These are phyloP conservation scores for Phaeotremella fagi DNA, from an alignment of 768 basidiomycete species.

Conservation along the genomic window DNA sequence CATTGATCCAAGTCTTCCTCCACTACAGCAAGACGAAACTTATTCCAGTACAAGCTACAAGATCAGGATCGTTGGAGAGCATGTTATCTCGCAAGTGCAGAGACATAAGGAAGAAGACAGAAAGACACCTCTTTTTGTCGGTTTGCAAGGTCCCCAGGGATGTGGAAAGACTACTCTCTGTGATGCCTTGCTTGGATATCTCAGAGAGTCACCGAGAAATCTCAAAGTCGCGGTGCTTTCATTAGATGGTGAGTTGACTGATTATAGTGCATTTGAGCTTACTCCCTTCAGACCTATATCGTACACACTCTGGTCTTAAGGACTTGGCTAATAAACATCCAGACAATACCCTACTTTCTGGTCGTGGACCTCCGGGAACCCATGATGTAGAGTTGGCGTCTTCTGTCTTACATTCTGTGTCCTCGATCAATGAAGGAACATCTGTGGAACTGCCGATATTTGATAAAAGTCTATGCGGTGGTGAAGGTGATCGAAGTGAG, in stretches of 20 bases:
- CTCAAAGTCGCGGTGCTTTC: conserved; percentile 44
- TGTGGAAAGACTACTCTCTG: conserved; percentile 81
- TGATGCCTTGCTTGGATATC: conserved; percentile 53
- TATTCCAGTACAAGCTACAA: conserved; percentile 33
- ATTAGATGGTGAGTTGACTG: conserved; percentile 38
- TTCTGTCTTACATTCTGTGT: conserved; percentile 55
- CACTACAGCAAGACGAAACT: conserved; percentile 18
- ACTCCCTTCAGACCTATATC: conserved; percentile 72
- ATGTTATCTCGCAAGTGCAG: conserved; percentile 23
- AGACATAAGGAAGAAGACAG: conserved; percentile 8
- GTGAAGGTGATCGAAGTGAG: conserved; percentile 74
- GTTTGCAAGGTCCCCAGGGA: conserved; percentile 88
- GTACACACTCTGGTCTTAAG: conserved; percentile 61
- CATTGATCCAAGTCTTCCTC: conserved; percentile 6
- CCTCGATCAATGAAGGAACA: conserved; percentile 47
- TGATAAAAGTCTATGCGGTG: conserved; percentile 75
- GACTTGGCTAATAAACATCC: conserved; percentile 58
- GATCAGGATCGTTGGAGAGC: conserved; percentile 27
- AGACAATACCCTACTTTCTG: conserved; percentile 63
- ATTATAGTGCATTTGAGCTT: conserved; percentile 48
- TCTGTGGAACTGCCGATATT: conserved; percentile 58
- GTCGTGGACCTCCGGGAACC: conserved; percentile 89
- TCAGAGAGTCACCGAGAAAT: conserved; percentile 35
- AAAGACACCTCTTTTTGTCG: conserved; percentile 67
- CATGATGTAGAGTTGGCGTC: conserved; percentile 72